Percentiles rank a stretch among this genome's conserved stretches.
These are phyloP conservation scores for Penicillium cosmopolitanum DNA, from an alignment of 495 filamentous ascomycete species.

Conservation along the genomic window DNA sequence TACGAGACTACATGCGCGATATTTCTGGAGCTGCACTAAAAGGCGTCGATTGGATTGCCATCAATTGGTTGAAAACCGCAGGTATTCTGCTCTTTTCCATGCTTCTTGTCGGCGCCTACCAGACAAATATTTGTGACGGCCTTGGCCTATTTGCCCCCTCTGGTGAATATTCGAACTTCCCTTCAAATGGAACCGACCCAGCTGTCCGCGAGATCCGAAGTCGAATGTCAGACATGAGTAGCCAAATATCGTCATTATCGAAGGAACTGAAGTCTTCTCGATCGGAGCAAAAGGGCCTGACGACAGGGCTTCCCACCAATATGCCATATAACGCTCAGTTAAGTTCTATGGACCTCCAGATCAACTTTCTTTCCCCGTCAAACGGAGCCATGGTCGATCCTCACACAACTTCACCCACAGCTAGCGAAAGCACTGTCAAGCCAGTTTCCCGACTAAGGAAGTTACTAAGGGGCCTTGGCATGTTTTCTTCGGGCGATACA, in stretches of 20 bases:
- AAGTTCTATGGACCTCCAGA: slow-evolving; percentile 18
- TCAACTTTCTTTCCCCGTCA: slow-evolving; percentile 43
- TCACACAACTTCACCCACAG: slow-evolving; percentile 35
- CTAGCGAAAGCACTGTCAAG: slow-evolving; percentile 8
- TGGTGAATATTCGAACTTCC: not conserved
- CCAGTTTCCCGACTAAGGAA: not conserved
- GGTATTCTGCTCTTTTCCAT: slow-evolving; percentile 18
- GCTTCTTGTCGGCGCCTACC: slow-evolving; percentile 15
- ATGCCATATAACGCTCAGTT: slow-evolving; percentile 4
- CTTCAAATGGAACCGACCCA: slow-evolving; percentile 6
- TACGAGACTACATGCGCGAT: not conserved
- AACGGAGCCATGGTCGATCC: slow-evolving; percentile 45
- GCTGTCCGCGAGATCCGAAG: slow-evolving; percentile 30
- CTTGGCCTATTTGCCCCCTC: not conserved
- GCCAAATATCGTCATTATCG: slow-evolving; percentile 42
- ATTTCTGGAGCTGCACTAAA: not conserved
- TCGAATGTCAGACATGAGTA: slow-evolving; percentile 37
- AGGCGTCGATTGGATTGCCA: slow-evolving; percentile 9
- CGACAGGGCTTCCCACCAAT: not conserved
- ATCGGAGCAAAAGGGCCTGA: slow-evolving; percentile 16
- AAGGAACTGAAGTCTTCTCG: slow-evolving; percentile 35
- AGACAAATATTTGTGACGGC: not conserved
- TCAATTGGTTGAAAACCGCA: slow-evolving; percentile 11
- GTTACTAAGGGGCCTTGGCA: not conserved
- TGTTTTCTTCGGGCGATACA: not conserved